Evolutionary conservation across 139 green algal genomes (phyloP).

Genomic region (Diplosphaera chodatii): DNA sequence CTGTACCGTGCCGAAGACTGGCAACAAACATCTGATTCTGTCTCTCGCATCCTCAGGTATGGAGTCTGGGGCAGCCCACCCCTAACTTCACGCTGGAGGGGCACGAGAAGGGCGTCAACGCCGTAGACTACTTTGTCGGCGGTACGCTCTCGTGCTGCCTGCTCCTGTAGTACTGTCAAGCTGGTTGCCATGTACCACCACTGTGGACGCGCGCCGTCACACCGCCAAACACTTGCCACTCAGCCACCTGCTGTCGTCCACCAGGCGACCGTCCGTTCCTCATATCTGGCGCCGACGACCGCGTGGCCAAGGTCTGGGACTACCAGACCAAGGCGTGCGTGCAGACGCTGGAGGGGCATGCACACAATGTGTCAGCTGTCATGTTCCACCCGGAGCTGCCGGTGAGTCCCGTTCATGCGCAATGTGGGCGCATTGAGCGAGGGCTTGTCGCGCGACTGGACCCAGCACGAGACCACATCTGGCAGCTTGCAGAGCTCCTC

Average conservation of each 20-base stretch:
- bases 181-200: no score
- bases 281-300: slow-evolving; percentile 92
- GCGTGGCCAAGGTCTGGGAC: slow-evolving; percentile 85
- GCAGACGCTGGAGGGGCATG: slow-evolving; percentile 85
- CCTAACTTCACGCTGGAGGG: slow-evolving; percentile 99
- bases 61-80: slow-evolving; percentile 81
- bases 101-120: slow-evolving; percentile 98
- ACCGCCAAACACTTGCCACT: no score
- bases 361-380: slow-evolving; percentile 88
- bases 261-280: slow-evolving; percentile 95
- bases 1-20: no score
- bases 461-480: no score
- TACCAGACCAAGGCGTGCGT: slow-evolving; percentile 98
- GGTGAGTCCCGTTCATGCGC: neutral
- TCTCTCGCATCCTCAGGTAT: slow-evolving; percentile 51
- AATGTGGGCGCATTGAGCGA: no score
- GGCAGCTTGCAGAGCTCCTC: no score
- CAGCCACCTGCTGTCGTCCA: neutral
- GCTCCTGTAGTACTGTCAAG: neutral
- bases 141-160: slow-evolving; percentile 4
- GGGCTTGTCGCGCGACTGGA: no score
- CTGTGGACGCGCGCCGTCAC: no score
- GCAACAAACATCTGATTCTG: no score
- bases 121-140: slow-evolving; percentile 95
- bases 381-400: slow-evolving; percentile 98